Conservation (phyloP, 495 filamentous ascomycete genomes). For the Aspergillus homomorphus region DNA sequence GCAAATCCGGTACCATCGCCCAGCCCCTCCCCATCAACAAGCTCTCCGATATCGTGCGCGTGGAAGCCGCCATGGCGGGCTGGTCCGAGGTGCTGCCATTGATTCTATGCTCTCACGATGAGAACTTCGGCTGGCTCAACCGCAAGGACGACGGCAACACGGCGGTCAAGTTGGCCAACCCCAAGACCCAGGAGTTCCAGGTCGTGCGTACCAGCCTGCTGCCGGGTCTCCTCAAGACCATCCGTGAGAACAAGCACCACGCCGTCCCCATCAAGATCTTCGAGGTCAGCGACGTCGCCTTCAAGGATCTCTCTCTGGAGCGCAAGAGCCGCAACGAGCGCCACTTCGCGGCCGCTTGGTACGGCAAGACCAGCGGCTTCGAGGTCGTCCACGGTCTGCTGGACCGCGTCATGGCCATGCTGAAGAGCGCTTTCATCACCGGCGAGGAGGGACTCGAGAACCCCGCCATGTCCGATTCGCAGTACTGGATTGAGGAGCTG, state of each 20-base stretch:
- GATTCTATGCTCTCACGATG: conserved; percentile 95
- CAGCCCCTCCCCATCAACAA: conserved; percentile 91
- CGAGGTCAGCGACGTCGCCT: conserved; percentile 85
- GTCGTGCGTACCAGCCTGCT: conserved; percentile 87
- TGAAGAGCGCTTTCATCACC: conserved; percentile 75
- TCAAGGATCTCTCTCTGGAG: conserved; percentile 77
- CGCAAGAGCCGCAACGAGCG: conserved; percentile 86
- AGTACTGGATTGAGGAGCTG: conserved; percentile 91
- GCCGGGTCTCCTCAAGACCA: conserved; percentile 90
- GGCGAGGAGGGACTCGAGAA: conserved; percentile 67
- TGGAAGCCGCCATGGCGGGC: conserved; percentile 89
- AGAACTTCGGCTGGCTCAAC: conserved; percentile 97
- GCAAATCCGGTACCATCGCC: conserved; percentile 78
- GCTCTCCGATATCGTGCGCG: conserved; percentile 83
- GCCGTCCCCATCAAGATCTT: conserved; percentile 88
- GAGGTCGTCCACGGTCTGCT: conserved; percentile 93
- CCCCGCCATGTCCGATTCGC: conserved; percentile 50
- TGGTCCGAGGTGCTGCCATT: conserved; percentile 97
- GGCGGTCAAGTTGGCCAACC: conserved; percentile 87
- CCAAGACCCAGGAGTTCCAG: conserved; percentile 95
- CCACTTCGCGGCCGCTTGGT: conserved; percentile 92
- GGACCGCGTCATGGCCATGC: conserved; percentile 89
- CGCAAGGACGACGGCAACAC: conserved; percentile 82
- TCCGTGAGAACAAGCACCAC: conserved; percentile 91
- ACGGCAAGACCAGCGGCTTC: conserved; percentile 93